Evolutionary conservation across 1,139 yeast genomes (phyloP), one percentile per base, ranked within the genome.

Genomic region (Yamadazyma friedrichii): DNA sequence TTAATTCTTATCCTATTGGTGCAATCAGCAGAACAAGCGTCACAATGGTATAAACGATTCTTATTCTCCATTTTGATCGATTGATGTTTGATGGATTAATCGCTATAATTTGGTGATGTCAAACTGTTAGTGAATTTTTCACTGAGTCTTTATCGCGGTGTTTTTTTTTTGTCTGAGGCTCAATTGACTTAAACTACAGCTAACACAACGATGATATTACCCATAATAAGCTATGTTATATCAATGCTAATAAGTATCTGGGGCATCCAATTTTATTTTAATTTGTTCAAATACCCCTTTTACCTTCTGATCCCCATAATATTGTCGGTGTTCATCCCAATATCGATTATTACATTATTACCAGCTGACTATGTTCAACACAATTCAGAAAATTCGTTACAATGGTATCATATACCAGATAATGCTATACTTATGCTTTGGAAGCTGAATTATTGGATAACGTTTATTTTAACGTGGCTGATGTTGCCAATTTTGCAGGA

Each of bases 11-110:
- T 94, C 52, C 97, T 70, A 56, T 91, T 84, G 4, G 98, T 91
- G 59, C 97, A 88, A 60, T 93, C 98, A 3, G 95, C 76, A 20
- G 96, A 84, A 58, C 98, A 93, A 15, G 88, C 88, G 64, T 93
- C 98, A 65, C 98, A 93, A 61, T 91, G 97, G 63, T 82, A 89
- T 55, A 84, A 78, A 44, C 65, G 57, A 55, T 65, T 67, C 44
- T 66, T 67, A 32, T 50, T 44, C 36, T 61, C 65, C 64, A 61
- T 61, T 11, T 3, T 27, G 9, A 10, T 26, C 12, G 28, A n/a
- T 16, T 33, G 33, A 11, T 29, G 32, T 8, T 22, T 26, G 28
- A n/a, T 26, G 28, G 11, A 26, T 26, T 8, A 10, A 6, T n/a
- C 9, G 28, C 9, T 20, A 20, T 8, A n/a, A n/a, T n/a, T n/a